Base-by-base conservation (phyloP, 2,329 filamentous ascomycete genomes). In the Drechslera avenae region DNA sequence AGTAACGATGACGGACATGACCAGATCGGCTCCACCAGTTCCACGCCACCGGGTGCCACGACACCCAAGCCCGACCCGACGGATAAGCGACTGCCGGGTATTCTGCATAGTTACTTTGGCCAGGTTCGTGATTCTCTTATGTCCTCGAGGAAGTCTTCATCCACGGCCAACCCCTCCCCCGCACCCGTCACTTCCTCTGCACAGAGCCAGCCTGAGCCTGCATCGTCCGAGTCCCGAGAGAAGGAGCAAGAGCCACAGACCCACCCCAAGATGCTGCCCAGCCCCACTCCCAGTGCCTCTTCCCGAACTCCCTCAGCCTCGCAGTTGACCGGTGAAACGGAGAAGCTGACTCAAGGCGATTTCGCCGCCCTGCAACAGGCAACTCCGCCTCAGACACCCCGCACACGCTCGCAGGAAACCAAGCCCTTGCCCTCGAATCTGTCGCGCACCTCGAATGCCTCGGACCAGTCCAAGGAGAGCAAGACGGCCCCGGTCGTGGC, bases 51-150 rank as follows among this genome's bases (percentile, higher is more conserved):
- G 64, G 91, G 92, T 69, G 85, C 96, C 74, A 89, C 91, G 62
- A 99, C 94, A 57, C 94, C 94, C 63, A 89, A 92, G 70, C 94
- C 94, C 63, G 93, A 97, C 77, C 87, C 89, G 59, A 87, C 89
- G 71, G 94, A 99, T 80, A 97, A 96, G 79, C 89, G 94, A 78
- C 82, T 96, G 73, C 94, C 94, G 64, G 90, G 91, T 74, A 96
- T 97, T 80, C 88, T 94, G 83, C 85, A 86, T 76, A 95, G 88
- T 82, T 97, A 94, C 83, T 96, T 97, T 84, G 89, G 88, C 81
- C 94, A 99, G 93, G 94, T 99, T 96, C 87, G 94, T 97, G 84
- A 84, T 61, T 74, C 73, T 67, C 82, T 85, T 84, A 71, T 74
- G 62, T 66, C 69, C 59, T 66, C 69, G 59, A 68, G 71, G 64